Evolutionary conservation across 495 filamentous ascomycete genomes (phyloP).

Genomic region (Penicillium atrosanguineum): DNA sequence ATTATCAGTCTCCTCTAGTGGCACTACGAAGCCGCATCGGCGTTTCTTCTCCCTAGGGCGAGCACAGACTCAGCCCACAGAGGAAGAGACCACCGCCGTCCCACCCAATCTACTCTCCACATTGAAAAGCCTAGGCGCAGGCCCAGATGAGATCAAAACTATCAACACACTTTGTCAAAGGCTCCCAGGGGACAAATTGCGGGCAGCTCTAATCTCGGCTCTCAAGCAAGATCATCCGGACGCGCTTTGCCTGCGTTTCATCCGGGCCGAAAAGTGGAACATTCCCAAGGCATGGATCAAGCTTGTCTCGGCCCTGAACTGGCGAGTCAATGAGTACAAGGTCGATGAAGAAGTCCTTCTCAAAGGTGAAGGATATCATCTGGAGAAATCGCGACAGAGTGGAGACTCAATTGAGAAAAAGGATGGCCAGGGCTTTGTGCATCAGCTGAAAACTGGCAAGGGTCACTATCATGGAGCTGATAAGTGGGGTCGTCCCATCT

Average conservation of each 20-base stretch:
- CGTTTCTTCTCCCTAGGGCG: conserved; percentile 20
- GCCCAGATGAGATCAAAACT: conserved; percentile 21
- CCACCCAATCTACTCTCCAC: conserved; percentile 17
- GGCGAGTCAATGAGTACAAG: conserved; percentile 72
- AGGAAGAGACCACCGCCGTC: conserved; percentile 13
- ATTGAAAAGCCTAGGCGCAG: conserved; percentile 19
- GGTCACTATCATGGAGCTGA: conserved; percentile 82
- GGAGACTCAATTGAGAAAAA: conserved; percentile 53
- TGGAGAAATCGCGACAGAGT: conserved; percentile 52
- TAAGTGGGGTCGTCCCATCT: conserved; percentile 76
- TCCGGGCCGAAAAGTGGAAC: conserved; percentile 94
- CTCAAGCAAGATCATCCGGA: conserved; percentile 91
- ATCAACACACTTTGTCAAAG: conserved; percentile 21
- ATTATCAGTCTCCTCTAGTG: conserved; percentile 4
- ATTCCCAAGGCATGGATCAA: conserved; percentile 84
- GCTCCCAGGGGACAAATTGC: conserved; percentile 66
- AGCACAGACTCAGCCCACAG: conserved; percentile 8
- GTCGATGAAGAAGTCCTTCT: conserved; percentile 77
- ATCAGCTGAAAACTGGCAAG: conserved; percentile 84
- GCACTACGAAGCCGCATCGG: conserved; percentile 2
- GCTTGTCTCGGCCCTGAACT: conserved; percentile 83
- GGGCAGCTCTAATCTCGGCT: conserved; percentile 77
- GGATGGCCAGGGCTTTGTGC: conserved; percentile 72
- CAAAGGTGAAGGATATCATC: conserved; percentile 66
- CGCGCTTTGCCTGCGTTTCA: conserved; percentile 77